These are phyloP conservation scores for Linderniella brevidens DNA, from an alignment of 257 asterid genomes.

Conservation along the genomic window DNA sequence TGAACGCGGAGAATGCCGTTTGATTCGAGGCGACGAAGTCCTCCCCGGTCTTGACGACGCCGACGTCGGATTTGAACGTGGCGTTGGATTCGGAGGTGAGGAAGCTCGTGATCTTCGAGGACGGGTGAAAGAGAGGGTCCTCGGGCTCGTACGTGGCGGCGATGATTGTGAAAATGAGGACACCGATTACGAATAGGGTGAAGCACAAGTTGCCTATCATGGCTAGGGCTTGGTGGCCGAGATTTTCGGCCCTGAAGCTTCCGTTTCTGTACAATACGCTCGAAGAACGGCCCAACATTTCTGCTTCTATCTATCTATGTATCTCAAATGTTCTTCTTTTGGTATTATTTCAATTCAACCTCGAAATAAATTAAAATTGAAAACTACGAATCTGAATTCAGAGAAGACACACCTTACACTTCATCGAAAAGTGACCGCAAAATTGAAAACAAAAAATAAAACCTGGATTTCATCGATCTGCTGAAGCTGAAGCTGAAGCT, in stretches of 20 bases:
- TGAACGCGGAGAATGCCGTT: constrained; percentile 48
- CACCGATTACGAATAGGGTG: constrained; percentile 62
- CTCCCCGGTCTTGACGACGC: constrained; percentile 85
- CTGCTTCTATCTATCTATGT: constrained; percentile 3
- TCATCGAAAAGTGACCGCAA: too few species aligned
- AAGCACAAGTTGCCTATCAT: constrained; percentile 74
- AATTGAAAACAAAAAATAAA: too few species aligned
- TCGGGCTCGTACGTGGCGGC: constrained; percentile 92
- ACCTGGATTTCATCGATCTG: too few species aligned
- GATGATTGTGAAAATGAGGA: constrained; percentile 65
- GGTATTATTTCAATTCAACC: too few species aligned
- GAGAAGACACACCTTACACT: too few species aligned
- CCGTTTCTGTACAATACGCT: constrained; percentile 29
- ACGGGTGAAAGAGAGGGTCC: constrained; percentile 83
- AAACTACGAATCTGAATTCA: too few species aligned
- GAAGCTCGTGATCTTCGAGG: constrained; percentile 62
- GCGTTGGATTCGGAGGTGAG: constrained; percentile 76
- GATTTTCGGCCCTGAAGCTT: constrained; percentile 61
- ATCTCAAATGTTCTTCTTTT: not conserved
- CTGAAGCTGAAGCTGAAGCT: too few species aligned
- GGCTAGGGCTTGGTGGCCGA: constrained; percentile 64
- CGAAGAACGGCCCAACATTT: constrained; percentile 46
- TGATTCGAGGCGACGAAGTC: constrained; percentile 66
- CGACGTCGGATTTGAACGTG: constrained; percentile 57
- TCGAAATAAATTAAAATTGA: too few species aligned